Base-by-base conservation (phyloP, 2,329 filamentous ascomycete genomes). In the Stachybotrys chartarum region DNA sequence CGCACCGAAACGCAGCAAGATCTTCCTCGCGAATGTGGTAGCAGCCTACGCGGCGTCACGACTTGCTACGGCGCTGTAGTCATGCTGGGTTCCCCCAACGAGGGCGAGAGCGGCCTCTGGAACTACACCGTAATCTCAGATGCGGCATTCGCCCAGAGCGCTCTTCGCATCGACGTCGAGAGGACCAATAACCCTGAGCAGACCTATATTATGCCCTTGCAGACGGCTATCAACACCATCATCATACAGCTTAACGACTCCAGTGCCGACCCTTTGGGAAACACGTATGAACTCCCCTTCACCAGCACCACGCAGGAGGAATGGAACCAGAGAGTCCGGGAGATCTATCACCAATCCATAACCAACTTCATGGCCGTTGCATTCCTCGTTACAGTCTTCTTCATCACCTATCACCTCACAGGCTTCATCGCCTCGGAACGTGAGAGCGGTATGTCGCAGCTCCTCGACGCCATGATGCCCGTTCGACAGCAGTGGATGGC, bases 401-500 rank as follows among this genome's bases (percentile, higher is more conserved):
- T 90, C 54, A 82, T 96, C 30, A 87, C 86, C 44, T 97, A 96
- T 68, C 91, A 97, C 64, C 77, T 96, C 55, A 90, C 90, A 0
- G 92, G 92, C 8, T 85, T 92, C 63, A 86, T 96, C 68, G 91
- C 92, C 7, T 84, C 86, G 2, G 92, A 97, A 72, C 79, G 92
- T 55, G 92, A 97, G 73, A 78, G 85, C 16, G 92, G 91, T 56
- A 94, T 96, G 81, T 90, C 90, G 5, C 89, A 91, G 59, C 77
- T 97, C 31, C 84, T 97, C 48, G 92, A 97, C 70, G 87, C 90
- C 54, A 96, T 96, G 90, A 92, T 94, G 78, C 87, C 90, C 1
- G 89, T 89, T 55, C 79, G 80, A 54, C 79, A 79, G 51, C 76
- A 82, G 48, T 95, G 90, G 90, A 79, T 90, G 64, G 85, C 88